Conservation (phyloP, 148 eudicot genomes). For the Fagopyrum homotropicum region DNA sequence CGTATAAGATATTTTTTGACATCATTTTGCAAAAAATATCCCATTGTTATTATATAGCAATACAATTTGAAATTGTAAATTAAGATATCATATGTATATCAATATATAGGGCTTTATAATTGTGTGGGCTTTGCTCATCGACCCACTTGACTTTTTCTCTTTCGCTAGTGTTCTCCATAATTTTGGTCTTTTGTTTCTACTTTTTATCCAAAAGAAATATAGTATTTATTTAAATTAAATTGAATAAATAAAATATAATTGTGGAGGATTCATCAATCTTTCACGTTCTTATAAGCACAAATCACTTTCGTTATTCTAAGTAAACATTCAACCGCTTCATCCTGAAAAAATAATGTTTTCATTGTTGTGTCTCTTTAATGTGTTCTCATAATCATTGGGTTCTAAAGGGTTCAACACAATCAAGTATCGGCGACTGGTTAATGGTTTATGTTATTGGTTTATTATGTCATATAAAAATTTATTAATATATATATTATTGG, state of each 20-base stretch:
- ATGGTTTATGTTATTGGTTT: too few species aligned
- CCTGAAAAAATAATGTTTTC: too few species aligned
- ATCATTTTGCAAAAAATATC: not conserved
- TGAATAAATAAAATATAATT: not conserved
- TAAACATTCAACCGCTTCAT: too few species aligned
- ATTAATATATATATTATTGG: too few species aligned
- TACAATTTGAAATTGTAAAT: not conserved
- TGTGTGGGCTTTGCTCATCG: not conserved
- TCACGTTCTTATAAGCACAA: too few species aligned
- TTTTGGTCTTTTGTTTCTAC: not conserved
- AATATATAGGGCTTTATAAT: not conserved
- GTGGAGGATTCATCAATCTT: too few species aligned
- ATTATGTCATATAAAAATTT: too few species aligned
- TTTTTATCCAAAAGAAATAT: not conserved
- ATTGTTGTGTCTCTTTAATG: too few species aligned
- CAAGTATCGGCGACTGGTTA: too few species aligned
- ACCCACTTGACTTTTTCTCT: constrained; percentile 23
- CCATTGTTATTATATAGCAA: not conserved
- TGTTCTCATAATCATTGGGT: too few species aligned
- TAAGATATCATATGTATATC: not conserved
- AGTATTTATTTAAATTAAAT: not conserved
- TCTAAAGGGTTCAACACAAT: too few species aligned
- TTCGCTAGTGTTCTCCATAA: constrained; percentile 23
- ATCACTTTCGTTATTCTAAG: too few species aligned
- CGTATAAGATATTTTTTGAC: not conserved